Base-by-base conservation (phyloP, 768 basidiomycete genomes). In the Boletus barrowsii region DNA sequence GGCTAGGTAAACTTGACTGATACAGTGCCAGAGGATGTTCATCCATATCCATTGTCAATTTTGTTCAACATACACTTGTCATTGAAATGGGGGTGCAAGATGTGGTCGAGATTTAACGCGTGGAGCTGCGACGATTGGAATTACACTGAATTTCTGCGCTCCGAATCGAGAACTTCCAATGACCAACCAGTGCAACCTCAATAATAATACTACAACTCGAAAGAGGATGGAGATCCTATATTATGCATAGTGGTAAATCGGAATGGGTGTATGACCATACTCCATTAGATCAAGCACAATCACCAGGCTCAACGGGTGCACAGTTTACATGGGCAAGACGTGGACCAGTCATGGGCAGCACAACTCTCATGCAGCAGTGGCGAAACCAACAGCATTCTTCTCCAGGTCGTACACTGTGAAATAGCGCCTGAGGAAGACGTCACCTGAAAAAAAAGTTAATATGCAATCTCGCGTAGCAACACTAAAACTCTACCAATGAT, bases 371-470 rank as follows among this genome's bases (percentile, higher is more conserved):
- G 49, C 60, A 18, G 77, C 63, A n/a, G 53, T 53, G 22, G 93
- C 93, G 61, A 95, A 93, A 41, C 92, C 93, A 57, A 96, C 88
- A 39, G 92, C 92, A 69, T 93, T 61, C 58, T 73, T 76, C 33
- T 79, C 86, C 24, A 88, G 79, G 64, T 93, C 90, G 63, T 92
- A 93, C n/a, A 93, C 88, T n/a, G 90, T 91, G 73, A 79, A 90
- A 72, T 87, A 93, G 67, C 86, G 90, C 71, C 95, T 88, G 50
- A 97, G 84, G 84, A 96, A 97, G 56, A 85, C 88, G 62, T 95
- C 90, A 62, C 90, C 86, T 87, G 57, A 1, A 53, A 45, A 40
- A 40, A 24, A 42, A 42, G 47, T 60, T 35, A 59, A 42, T 8
- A 43, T 42, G 41, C 36, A 24, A 39, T 50, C 58, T 47, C 54